Evolutionary conservation across 2,329 filamentous ascomycete genomes (phyloP).

Genomic region (Fusarium dimerum): DNA sequence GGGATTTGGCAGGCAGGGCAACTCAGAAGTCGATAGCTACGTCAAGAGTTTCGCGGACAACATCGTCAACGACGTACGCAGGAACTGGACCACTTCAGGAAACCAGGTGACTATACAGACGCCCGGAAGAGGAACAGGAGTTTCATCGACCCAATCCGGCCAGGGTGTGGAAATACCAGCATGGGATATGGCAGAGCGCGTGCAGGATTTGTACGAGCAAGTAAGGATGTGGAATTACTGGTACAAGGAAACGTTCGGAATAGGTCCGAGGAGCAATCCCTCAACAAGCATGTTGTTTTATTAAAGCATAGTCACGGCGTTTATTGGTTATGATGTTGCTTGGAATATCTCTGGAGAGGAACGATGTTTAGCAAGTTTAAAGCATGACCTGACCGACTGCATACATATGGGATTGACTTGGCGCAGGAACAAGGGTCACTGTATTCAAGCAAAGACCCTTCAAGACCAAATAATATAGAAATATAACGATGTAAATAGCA

Average conservation of each 20-base stretch:
- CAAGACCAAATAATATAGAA: background rate
- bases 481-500: background rate
- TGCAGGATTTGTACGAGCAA: constrained; percentile 34
- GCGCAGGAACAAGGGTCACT: constrained; percentile 1
- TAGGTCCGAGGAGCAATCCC: background rate
- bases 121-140: constrained; percentile 34
- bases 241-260: constrained; percentile 29
- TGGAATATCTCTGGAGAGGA: background rate
- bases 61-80: constrained; percentile 46
- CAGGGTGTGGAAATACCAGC: constrained; percentile 35
- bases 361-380: background rate
- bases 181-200: constrained; percentile 34
- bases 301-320: constrained; percentile 27
- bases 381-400: background rate
- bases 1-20: constrained; percentile 11
- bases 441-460: too few relatives aligned
- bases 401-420: constrained; percentile 3
- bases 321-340: constrained; percentile 2
- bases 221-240: constrained; percentile 37
- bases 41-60: constrained; percentile 42
- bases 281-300: constrained; percentile 27
- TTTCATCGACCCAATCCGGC: constrained; percentile 36
- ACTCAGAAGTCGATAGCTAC: constrained; percentile 26
- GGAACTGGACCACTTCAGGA: constrained; percentile 43
- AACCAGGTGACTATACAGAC: constrained; percentile 40